Evolutionary conservation across 108 stramenopile genomes (phyloP).

Genomic region (Cyclotella baltica): DNA sequence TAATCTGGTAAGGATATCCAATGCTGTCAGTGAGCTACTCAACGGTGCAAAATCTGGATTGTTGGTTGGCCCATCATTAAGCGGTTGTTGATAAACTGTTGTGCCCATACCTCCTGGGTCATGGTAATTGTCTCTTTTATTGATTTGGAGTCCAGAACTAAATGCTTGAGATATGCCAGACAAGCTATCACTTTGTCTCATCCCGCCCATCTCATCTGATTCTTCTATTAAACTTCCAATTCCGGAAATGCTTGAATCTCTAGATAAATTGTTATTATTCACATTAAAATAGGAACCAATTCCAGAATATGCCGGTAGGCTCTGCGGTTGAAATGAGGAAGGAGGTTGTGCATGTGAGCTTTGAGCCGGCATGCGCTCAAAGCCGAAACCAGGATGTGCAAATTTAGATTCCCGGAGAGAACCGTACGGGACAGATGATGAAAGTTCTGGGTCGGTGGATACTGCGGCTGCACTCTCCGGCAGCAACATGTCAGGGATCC

Average conservation of each 20-base stretch:
- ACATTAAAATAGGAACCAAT: slow-evolving; percentile 1
- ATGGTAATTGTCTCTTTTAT: slow-evolving; percentile 1
- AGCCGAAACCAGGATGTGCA: slow-evolving; percentile 24
- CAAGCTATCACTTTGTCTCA: slow-evolving; percentile 4
- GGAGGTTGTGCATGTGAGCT: background rate
- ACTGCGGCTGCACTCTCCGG: slow-evolving; percentile 36
- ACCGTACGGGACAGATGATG: slow-evolving; percentile 33
- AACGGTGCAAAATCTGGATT: slow-evolving; percentile 11
- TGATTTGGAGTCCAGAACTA: slow-evolving; percentile 9
- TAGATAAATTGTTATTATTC: slow-evolving; percentile 13
- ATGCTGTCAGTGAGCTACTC: slow-evolving; percentile 49
- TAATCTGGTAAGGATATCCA: slow-evolving; percentile 39
- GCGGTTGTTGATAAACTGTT: background rate
- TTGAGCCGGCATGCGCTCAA: background rate
- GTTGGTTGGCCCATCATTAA: background rate
- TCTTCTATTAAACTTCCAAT: slow-evolving; percentile 37
- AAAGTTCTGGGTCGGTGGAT: slow-evolving; percentile 20
- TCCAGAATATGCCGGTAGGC: slow-evolving; percentile 19
- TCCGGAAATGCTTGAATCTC: slow-evolving; percentile 9
- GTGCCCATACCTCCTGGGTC: background rate
- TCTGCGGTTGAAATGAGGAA: slow-evolving; percentile 33
- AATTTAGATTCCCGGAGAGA: slow-evolving; percentile 44
- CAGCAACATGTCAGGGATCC: slow-evolving; percentile 44
- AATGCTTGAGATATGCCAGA: slow-evolving; percentile 11
- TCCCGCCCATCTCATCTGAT: background rate